phyloP scores from a whole-genome alignment of 2,329 filamentous ascomycete genomes.

The Nannizziopsis barbatae region DNA sequence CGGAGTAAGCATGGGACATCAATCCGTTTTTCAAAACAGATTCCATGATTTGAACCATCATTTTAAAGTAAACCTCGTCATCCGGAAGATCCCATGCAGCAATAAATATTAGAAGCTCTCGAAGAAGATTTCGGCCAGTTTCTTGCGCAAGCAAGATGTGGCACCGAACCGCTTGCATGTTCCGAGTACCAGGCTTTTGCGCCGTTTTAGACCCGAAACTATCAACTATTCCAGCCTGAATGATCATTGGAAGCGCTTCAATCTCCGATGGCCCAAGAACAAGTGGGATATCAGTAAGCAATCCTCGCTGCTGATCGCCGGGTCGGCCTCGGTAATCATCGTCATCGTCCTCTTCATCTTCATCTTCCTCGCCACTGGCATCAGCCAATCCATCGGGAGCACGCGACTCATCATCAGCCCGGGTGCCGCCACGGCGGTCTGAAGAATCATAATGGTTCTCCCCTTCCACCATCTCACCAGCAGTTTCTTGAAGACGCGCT shows the following conservation, averaged over 20 bases:
- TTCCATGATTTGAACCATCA: constrained; percentile 91
- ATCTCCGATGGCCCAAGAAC: constrained; percentile 92
- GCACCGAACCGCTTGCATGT: constrained; percentile 80
- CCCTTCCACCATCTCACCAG: constrained; percentile 30
- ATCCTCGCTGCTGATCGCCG: constrained; percentile 52
- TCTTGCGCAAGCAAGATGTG: constrained; percentile 82
- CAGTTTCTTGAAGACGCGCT: constrained; percentile 38
- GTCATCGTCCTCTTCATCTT: constrained; percentile 44
- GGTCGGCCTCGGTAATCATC: constrained; percentile 43
- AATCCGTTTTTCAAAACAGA: constrained; percentile 80
- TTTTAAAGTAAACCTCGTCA: constrained; percentile 87
- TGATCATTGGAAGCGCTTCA: constrained; percentile 91
- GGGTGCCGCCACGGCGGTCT: constrained; percentile 29
- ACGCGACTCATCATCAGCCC: constrained; percentile 32
- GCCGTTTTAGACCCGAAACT: constrained; percentile 60
- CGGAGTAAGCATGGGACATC: constrained; percentile 84
- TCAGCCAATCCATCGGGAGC: constrained; percentile 36
- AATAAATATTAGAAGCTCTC: constrained; percentile 89
- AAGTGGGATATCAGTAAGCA: constrained; percentile 87
- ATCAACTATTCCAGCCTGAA: constrained; percentile 88
- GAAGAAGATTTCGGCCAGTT: constrained; percentile 75
- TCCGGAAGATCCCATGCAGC: constrained; percentile 94
- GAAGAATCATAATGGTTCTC: constrained; percentile 34
- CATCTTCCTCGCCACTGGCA: constrained; percentile 36
- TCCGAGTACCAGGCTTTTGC: constrained; percentile 50